These are phyloP conservation scores for Cinnamomum micranthum DNA, from an alignment of 164 flowering plant genomes.

Conservation along the genomic window DNA sequence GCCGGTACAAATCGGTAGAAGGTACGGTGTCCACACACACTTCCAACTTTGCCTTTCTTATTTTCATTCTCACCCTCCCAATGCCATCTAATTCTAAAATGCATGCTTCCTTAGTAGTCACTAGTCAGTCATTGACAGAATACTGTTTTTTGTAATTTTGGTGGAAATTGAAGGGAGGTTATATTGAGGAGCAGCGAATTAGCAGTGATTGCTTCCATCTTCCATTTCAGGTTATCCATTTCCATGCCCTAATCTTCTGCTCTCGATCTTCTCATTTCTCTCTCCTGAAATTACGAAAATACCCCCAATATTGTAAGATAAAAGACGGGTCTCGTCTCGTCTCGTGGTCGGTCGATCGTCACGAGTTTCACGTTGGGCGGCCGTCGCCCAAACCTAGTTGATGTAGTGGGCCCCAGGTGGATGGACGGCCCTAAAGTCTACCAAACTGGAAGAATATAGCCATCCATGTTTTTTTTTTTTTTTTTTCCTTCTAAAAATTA, in stretches of 20 bases:
- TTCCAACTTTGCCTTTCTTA: background rate
- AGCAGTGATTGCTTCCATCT: conserved; percentile 68
- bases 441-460: background rate
- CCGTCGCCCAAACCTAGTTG: background rate
- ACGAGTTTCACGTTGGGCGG: background rate
- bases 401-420: background rate
- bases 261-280: background rate
- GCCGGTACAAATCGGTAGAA: conserved; percentile 5
- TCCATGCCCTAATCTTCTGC: background rate
- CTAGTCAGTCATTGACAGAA: too few species aligned
- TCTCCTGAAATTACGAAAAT: background rate
- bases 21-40: background rate
- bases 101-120: too few species aligned
- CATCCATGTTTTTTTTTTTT: too few species aligned
- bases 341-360: background rate
- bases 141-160: background rate
- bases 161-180: conserved; percentile 45
- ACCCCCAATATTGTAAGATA: background rate
- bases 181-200: conserved; percentile 78
- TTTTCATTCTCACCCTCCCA: background rate
- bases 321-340: background rate
- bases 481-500: too few species aligned
- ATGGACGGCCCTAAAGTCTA: background rate
- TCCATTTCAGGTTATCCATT: conserved; percentile 57
- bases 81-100: background rate